Evolutionary conservation across 208 protist genomes (phyloP).

Genomic region (Borovskyia barvae): DNA sequence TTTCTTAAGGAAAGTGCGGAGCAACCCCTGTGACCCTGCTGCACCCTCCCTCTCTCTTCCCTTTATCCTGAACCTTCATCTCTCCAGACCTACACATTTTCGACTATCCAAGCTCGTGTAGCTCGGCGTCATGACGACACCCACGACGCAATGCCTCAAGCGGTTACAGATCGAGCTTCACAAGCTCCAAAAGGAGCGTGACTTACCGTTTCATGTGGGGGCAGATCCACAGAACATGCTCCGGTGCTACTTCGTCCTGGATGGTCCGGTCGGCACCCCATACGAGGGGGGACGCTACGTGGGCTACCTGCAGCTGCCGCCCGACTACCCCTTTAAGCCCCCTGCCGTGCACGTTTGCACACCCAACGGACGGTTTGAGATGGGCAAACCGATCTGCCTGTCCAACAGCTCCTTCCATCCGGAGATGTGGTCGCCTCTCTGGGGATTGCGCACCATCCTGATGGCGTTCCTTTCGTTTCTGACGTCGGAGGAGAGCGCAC

Average conservation of each 20-base stretch:
- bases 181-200: constrained; percentile 25
- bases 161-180: constrained; percentile 61
- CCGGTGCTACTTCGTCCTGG: constrained; percentile 81
- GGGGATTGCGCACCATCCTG: constrained; percentile 76
- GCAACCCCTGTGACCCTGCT: too few species aligned
- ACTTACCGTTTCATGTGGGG: constrained; percentile 31
- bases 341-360: constrained; percentile 86
- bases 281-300: constrained; percentile 95
- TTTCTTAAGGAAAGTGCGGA: too few species aligned
- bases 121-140: constrained; percentile 6
- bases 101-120: neutral
- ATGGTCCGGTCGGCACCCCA: constrained; percentile 26
- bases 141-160: constrained; percentile 33
- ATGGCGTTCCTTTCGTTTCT: constrained; percentile 87
- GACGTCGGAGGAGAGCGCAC: constrained; percentile 42
- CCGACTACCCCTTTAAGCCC: constrained; percentile 97
- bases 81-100: neutral
- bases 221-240: constrained; percentile 90
- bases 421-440: constrained; percentile 88
- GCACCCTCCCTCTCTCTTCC: neutral
- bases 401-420: constrained; percentile 88
- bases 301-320: constrained; percentile 92
- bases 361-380: constrained; percentile 82
- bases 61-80: neutral
- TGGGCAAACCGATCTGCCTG: constrained; percentile 65